Evolutionary conservation across 2,329 filamentous ascomycete species (phyloP).

Genomic region (Aspergillus nomiae): DNA sequence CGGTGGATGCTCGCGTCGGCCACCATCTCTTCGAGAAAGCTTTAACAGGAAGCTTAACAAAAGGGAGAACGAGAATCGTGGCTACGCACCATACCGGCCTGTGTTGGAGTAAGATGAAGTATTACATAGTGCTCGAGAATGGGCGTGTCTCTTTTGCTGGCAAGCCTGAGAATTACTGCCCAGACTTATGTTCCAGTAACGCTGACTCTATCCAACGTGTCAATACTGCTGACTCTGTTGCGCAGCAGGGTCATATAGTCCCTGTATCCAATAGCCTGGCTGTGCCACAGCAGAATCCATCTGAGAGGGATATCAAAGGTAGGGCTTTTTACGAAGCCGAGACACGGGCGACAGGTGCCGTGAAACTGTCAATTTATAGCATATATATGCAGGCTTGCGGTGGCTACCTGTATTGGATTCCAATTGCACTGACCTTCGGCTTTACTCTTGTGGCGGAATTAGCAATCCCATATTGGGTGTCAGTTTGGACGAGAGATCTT

Average conservation of each 20-base stretch:
- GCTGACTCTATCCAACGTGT: neutral
- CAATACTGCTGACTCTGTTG: neutral
- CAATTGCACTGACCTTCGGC: conserved; percentile 57
- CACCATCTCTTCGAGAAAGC: conserved; percentile 75
- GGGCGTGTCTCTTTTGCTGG: conserved; percentile 6
- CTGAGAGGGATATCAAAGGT: conserved; percentile 45
- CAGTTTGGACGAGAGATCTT: conserved; percentile 9
- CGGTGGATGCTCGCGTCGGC: conserved; percentile 76
- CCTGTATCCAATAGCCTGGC: too few relatives aligned
- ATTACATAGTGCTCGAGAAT: conserved; percentile 10
- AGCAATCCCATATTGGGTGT: conserved; percentile 1
- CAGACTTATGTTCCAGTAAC: conserved; percentile 33
- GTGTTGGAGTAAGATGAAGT: conserved; percentile 38
- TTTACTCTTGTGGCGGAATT: conserved; percentile 4
- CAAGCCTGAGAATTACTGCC: conserved; percentile 1
- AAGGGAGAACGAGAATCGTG: conserved; percentile 70
- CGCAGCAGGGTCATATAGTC: neutral
- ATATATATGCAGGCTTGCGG: conserved; percentile 68
- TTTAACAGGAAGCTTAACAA: conserved; percentile 69
- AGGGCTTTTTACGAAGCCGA: conserved; percentile 75
- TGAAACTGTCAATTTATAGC: conserved; percentile 66
- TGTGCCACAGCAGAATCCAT: neutral
- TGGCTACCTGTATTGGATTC: conserved; percentile 63
- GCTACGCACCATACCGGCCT: conserved; percentile 77
- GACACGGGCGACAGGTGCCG: conserved; percentile 66